These are phyloP conservation scores for Silybum marianum DNA, from an alignment of 129 eudicot genomes.

Conservation along the genomic window DNA sequence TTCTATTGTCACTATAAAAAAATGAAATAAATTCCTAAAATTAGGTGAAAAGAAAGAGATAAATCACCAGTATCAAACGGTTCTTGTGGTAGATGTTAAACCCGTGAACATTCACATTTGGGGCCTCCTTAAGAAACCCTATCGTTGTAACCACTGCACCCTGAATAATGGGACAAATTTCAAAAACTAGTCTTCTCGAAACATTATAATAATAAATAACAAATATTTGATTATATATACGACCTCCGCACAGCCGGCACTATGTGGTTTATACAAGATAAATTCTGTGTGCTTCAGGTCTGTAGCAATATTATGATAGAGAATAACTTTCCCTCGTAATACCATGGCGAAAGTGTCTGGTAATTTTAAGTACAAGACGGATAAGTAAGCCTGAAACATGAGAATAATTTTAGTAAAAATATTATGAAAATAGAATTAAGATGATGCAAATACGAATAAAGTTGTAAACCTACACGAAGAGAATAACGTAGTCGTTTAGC, in stretches of 20 bases:
- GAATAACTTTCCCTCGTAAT: constrained; percentile 64
- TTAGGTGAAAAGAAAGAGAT: constrained; percentile 3
- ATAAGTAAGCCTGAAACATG: constrained; percentile 65
- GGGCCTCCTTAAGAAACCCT: constrained; percentile 92
- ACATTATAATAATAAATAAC: background rate
- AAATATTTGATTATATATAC: background rate
- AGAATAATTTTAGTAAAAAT: background rate
- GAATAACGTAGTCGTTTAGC: constrained; percentile 71
- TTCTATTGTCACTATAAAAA: background rate
- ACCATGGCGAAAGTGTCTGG: constrained; percentile 63
- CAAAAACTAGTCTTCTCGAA: background rate
- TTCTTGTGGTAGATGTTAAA: constrained; percentile 94
- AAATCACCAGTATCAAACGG: constrained; percentile 83
- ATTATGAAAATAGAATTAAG: background rate
- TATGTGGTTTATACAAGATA: constrained; percentile 82
- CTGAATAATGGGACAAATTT: constrained; percentile 36
- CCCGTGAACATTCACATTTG: constrained; percentile 77
- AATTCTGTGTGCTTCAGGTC: constrained; percentile 82
- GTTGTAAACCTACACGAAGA: constrained; percentile 64
- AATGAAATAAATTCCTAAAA: background rate
- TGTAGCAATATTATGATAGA: constrained; percentile 69
- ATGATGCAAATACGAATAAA: background rate
- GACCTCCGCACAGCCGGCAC: constrained; percentile 59
- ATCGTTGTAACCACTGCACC: constrained; percentile 71
- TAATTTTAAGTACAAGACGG: constrained; percentile 73